Base-by-base conservation (phyloP, 1,284 basidiomycete genomes). In the Tilletia walkeri region DNA sequence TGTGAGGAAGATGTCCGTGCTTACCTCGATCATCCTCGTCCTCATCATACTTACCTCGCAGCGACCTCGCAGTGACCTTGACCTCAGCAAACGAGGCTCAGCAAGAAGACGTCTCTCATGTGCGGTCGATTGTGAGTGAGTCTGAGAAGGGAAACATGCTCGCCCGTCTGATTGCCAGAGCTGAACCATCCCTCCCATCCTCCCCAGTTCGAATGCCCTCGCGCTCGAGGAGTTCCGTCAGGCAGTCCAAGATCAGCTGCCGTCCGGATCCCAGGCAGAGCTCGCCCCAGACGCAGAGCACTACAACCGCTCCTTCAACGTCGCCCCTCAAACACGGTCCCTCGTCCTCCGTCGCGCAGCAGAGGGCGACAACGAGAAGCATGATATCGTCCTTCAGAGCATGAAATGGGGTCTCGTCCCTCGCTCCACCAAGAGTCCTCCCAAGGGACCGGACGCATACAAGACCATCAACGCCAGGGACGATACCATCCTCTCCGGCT, bases 401-500 rank as follows among this genome's bases (percentile, higher is more conserved):
- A 78, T 78, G 93, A 90, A 90, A 80, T 97, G 94, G 94, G 94
- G 94, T 0, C 86, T 97, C 1, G 88, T 94, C 1, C 92, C 92
- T 0, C 90, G 92, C 79, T 95, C 90, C 88, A 89, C 88, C 78
- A 93, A 93, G 80, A 78, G 84, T 24, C 85, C 85, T 0, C 88
- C 90, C 53, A 88, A 90, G 68, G 88, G 90, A 72, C 88, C 88
- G 67, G 86, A 86, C n/a, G 75, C 78, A 10, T 84, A 93, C 70
- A 92, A 88, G 77, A 95, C 94, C 0, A 95, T 92, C 75, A 98
- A 97, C 77, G 93, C 94, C 0, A 89, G 93, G 30, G 88, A 89
- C 9, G 95, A 97, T 83, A 91, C 89, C 47, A 86, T 98, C 16
- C 84, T 92, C 34, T 75, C 72, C 16, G 71, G 76, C 34, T 56